Evolutionary conservation across 768 basidiomycete species (phyloP).

Genomic region (Naganishia kalamii): DNA sequence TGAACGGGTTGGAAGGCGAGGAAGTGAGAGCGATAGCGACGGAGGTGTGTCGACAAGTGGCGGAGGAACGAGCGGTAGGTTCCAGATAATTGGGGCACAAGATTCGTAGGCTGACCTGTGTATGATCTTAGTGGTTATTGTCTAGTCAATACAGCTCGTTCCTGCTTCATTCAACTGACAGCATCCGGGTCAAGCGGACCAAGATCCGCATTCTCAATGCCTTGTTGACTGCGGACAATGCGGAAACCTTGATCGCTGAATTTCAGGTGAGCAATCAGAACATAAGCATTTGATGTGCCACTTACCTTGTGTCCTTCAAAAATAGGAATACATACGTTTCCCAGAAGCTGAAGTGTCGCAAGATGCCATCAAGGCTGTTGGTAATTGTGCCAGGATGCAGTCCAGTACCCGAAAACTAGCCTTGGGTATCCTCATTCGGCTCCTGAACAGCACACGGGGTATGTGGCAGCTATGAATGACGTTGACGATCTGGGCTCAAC

Average conservation of each 20-base stretch:
- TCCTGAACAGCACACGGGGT: conserved; percentile 75
- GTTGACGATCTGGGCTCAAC: not conserved
- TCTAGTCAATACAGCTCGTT: conserved; percentile 61
- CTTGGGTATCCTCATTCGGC: conserved; percentile 64
- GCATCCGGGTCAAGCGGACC: conserved; percentile 59
- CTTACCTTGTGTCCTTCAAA: not conserved
- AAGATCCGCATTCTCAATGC: conserved; percentile 71
- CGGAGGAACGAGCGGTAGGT: conserved; percentile 61
- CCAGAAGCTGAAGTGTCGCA: conserved; percentile 64
- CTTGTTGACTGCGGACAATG: conserved; percentile 62
- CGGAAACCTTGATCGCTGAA: conserved; percentile 67
- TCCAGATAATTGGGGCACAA: not conserved
- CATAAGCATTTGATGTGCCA: not conserved
- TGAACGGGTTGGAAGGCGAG: conserved; percentile 49
- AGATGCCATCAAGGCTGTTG: conserved; percentile 71
- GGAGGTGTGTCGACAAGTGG: conserved; percentile 63
- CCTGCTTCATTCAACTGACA: conserved; percentile 64
- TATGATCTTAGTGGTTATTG: conserved; percentile 53
- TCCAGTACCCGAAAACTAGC: conserved; percentile 68
- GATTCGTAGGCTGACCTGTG: not conserved
- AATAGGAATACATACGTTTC: conserved; percentile 75
- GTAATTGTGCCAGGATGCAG: conserved; percentile 62
- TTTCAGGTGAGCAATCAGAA: conserved; percentile 62
- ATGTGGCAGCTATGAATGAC: conserved; percentile 33
- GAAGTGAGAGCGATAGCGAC: conserved; percentile 72